A percentile compares a stretch with the other conserved stretches of the same genome.
These are phyloP conservation scores for Uronychia setigera DNA, from an alignment of 73 alveolate genomes.

Conservation along the genomic window DNA sequence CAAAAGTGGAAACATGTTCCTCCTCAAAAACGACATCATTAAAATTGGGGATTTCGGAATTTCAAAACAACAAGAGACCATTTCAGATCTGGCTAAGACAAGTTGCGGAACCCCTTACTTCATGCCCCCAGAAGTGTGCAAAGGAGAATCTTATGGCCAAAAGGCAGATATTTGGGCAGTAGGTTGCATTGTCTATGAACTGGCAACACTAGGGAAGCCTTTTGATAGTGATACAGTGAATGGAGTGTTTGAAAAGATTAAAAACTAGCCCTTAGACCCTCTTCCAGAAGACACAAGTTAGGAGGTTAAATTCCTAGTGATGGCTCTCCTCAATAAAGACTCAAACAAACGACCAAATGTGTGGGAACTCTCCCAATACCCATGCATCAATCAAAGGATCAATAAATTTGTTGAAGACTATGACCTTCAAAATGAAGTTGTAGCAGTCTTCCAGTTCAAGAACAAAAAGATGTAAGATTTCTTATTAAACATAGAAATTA, in stretches of 20 bases:
- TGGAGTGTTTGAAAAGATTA: constrained; percentile 73
- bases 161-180: constrained; percentile 99
- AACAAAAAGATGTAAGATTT: neutral
- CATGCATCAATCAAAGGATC: constrained; percentile 74
- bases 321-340: constrained; percentile 82
- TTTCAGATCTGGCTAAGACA: constrained; percentile 83
- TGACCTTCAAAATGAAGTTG: constrained; percentile 67
- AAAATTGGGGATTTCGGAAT: constrained; percentile 99
- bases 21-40: constrained; percentile 77
- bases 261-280: constrained; percentile 59
- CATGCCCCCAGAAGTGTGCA: constrained; percentile 97
- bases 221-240: constrained; percentile 83
- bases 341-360: constrained; percentile 89
- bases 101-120: constrained; percentile 97
- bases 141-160: constrained; percentile 90
- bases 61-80: constrained; percentile 89
- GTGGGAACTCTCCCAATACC: constrained; percentile 79
- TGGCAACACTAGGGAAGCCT: constrained; percentile 92
- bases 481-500: constrained; percentile 14
- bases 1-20: constrained; percentile 86
- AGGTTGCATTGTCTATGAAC: constrained; percentile 97
- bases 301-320: constrained; percentile 59
- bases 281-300: constrained; percentile 60
- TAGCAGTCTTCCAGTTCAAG: constrained; percentile 47
- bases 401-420: constrained; percentile 61